Evolutionary conservation across 2,329 filamentous ascomycete genomes (phyloP).

Genomic region (Cladophialophora carrionii): DNA sequence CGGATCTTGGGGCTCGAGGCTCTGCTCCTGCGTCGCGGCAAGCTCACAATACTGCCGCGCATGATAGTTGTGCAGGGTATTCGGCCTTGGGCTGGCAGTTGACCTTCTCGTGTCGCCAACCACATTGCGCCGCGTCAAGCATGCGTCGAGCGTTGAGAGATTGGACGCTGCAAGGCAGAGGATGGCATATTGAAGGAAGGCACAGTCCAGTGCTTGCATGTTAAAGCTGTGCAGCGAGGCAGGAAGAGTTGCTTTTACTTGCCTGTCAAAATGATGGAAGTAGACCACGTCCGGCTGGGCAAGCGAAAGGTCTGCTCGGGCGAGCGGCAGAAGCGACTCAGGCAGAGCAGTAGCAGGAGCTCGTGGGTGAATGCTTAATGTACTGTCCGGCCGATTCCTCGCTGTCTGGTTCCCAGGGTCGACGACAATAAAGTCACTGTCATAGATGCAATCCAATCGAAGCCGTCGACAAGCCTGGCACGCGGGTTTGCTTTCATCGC

Average conservation of each 20-base stretch:
- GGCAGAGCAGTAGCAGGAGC: neutral
- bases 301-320: neutral
- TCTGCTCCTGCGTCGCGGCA: neutral
- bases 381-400: neutral
- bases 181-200: slow-evolving; percentile 13
- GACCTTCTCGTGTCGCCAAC: slow-evolving; percentile 6
- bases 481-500: slow-evolving; percentile 19
- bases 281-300: slow-evolving; percentile 3
- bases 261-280: slow-evolving; percentile 22
- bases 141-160: slow-evolving; percentile 20
- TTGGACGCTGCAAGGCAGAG: slow-evolving; percentile 25
- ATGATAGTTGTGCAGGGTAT: slow-evolving; percentile 9
- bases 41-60: slow-evolving; percentile 21
- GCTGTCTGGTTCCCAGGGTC: neutral
- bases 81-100: slow-evolving; percentile 14
- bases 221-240: neutral
- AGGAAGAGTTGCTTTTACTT: slow-evolving; percentile 13
- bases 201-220: neutral
- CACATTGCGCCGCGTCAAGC: neutral
- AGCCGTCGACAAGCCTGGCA: slow-evolving; percentile 20
- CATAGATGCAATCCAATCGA: slow-evolving; percentile 13
- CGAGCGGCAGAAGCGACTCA: neutral
- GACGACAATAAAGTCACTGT: slow-evolving; percentile 10
- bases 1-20: neutral
- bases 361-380: neutral